A percentile compares a stretch with the other conserved stretches of the same genome.
These are phyloP conservation scores for Acmispon strigosus DNA, from an alignment of 306 rosid species.

Conservation along the genomic window DNA sequence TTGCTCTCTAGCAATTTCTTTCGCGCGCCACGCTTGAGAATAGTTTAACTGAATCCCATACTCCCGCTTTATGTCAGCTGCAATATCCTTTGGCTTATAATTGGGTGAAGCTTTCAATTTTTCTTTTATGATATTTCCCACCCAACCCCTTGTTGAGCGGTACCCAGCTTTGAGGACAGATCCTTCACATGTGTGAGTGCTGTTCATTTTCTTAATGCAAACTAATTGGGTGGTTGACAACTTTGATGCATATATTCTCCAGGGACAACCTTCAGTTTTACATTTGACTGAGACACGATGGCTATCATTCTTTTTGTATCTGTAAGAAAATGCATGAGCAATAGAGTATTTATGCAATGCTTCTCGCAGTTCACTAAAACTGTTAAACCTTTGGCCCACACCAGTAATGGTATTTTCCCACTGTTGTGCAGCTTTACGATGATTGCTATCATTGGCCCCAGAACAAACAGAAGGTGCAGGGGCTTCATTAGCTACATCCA, in stretches of 20 bases:
- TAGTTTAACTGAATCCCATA: constrained; percentile 90
- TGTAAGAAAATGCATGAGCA: constrained; percentile 91
- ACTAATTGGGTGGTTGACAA: constrained; percentile 84
- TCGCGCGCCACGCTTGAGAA: constrained; percentile 99
- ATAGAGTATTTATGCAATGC: constrained; percentile 94
- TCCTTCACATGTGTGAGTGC: constrained; percentile 83
- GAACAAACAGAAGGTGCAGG: constrained; percentile 36
- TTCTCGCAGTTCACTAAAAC: constrained; percentile 86
- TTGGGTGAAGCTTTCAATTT: constrained; percentile 82
- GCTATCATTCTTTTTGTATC: constrained; percentile 89
- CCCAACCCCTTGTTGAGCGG: constrained; percentile 98
- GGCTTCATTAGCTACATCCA: constrained; percentile 35
- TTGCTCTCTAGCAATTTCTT: constrained; percentile 95
- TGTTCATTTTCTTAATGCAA: constrained; percentile 87
- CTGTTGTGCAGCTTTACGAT: constrained; percentile 78
- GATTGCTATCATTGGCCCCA: constrained; percentile 41
- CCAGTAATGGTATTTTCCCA: constrained; percentile 98
- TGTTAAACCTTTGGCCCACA: constrained; percentile 88
- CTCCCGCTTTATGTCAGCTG: constrained; percentile 84
- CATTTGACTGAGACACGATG: constrained; percentile 96
- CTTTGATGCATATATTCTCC: constrained; percentile 95
- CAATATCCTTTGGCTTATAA: constrained; percentile 96
- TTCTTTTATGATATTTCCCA: constrained; percentile 94
- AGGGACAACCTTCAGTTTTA: constrained; percentile 89
- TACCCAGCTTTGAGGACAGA: constrained; percentile 89